Conservation (phyloP, 768 basidiomycete species). For the Mycena vitilis region DNA sequence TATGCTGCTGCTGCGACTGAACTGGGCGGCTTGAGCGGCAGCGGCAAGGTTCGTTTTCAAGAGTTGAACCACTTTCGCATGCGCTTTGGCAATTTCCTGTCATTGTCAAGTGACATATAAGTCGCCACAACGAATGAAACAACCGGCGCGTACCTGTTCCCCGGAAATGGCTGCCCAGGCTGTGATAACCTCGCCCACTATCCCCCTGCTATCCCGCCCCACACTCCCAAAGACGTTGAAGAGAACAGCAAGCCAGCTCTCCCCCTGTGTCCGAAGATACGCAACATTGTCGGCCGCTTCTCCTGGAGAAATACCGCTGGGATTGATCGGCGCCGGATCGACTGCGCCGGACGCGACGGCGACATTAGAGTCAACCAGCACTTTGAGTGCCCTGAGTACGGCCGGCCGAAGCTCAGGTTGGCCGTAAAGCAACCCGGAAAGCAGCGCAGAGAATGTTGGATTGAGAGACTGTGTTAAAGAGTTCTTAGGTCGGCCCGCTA, state of each 20-base stretch:
- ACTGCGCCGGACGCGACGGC: constrained; percentile 56
- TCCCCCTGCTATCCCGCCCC: constrained; percentile 76
- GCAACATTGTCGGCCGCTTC: constrained; percentile 75
- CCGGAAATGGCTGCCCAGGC: constrained; percentile 88
- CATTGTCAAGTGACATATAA: not conserved
- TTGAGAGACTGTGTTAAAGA: constrained; percentile 73
- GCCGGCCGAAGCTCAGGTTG: constrained; percentile 87
- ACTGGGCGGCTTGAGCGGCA: constrained; percentile 45
- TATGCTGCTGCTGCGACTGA: constrained; percentile 49
- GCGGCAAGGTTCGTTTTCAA: constrained; percentile 72
- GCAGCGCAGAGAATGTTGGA: constrained; percentile 83
- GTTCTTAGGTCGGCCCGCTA: constrained; percentile 12
- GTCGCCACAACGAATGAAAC: constrained; percentile 2
- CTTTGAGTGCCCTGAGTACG: constrained; percentile 84
- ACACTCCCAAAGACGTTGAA: constrained; percentile 97
- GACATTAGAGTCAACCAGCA: constrained; percentile 84
- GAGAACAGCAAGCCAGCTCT: constrained; percentile 94
- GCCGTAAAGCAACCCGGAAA: constrained; percentile 92
- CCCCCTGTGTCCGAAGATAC: constrained; percentile 81
- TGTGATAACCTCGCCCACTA: constrained; percentile 89
- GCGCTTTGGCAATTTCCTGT: constrained; percentile 85
- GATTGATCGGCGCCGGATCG: constrained; percentile 44
- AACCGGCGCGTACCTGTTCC: constrained; percentile 58
- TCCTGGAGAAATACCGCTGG: constrained; percentile 58
- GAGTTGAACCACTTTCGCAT: constrained; percentile 78